Conservation (phyloP, 2,329 filamentous ascomycete species). For the Trichophyton benhamiae region DNA sequence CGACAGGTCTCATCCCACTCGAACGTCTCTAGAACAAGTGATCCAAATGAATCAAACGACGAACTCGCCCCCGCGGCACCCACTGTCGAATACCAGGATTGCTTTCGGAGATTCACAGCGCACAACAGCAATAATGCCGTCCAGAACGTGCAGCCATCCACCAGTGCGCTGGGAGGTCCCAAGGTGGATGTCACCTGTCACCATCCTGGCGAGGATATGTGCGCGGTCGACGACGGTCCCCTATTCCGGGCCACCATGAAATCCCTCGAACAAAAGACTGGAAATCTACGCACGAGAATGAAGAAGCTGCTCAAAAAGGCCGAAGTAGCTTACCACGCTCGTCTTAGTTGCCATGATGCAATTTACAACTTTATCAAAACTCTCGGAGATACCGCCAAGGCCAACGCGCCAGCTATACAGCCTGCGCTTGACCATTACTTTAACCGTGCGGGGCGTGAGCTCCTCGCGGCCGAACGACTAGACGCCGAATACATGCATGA, state of each 20-base stretch:
- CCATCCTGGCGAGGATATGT: conserved; percentile 72
- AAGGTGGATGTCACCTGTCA: conserved; percentile 83
- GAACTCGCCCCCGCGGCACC: conserved; percentile 18
- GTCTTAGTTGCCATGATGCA: conserved; percentile 74
- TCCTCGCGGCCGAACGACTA: conserved; percentile 71
- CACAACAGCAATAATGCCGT: no score
- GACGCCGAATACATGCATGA: conserved; percentile 78
- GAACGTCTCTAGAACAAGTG: conserved; percentile 68
- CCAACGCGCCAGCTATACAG: conserved; percentile 92
- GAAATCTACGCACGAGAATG: conserved; percentile 85
- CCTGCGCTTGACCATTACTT: conserved; percentile 97
- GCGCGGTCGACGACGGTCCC: conserved; percentile 79
- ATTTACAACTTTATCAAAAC: conserved; percentile 73
- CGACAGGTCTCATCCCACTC: conserved; percentile 80
- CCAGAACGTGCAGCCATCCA: not conserved
- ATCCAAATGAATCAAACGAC: conserved; percentile 41
- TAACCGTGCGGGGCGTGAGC: conserved; percentile 87
- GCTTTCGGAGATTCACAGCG: no score
- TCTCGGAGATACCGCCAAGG: conserved; percentile 72
- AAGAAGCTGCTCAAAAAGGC: conserved; percentile 91
- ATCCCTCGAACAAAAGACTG: conserved; percentile 88
- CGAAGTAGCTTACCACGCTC: conserved; percentile 72
- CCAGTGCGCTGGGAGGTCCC: conserved; percentile 31
- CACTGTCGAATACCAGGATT: conserved; percentile 2
- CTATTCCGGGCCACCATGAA: conserved; percentile 96